Base-by-base conservation (phyloP, 352 stramenopile species). In the Phytopythium vexans region DNA sequence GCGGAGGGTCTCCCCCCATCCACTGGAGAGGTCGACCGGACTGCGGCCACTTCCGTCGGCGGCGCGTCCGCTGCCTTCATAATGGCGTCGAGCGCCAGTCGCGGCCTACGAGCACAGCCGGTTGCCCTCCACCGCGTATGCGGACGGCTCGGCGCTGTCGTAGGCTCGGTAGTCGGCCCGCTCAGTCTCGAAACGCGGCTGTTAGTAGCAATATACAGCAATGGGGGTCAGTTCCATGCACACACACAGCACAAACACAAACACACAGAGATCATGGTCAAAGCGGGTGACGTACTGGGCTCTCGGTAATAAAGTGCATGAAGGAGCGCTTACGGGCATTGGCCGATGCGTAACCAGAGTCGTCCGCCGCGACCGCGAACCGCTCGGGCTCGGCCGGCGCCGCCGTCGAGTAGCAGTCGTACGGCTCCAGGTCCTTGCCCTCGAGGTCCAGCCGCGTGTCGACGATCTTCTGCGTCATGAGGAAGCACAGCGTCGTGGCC, bases 391-490 rank as follows among this genome's bases (percentile, higher is more conserved):
- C 52, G 12, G 8, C 39, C 39, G 50, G 41, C 32, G 52, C 32
- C 37, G 61, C 49, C 4, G 56, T 35, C 10, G 68, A 68, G 54
- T 92, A 92, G 62, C 79, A 92, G 58, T 92, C 82, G 50, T 88
- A 90, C 32, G 82, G 82, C 59, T 92, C 82, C 8, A 77, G 52
- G 49, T 86, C 68, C 45, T 73, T 70, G 32, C 75, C 77, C 42
- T 78, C 72, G 31, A 46, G 21, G 33, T 86, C 74, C 34, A 73
- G 64, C 41, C 74, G 70, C 8, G 54, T 74, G 60, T 92, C 82
- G 39, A 92, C 82, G 49, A 91, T 92, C 59, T 89, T 91, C 46
- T 93, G 82, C 14, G 68, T 83, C 82, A 93, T 93, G 43, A 93
- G 68, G 43, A 90, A 90, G 61, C 78, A 90, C 33, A 93, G 54